Conservation (phyloP, 2,329 filamentous ascomycete genomes). For the Ustulina deusta region DNA sequence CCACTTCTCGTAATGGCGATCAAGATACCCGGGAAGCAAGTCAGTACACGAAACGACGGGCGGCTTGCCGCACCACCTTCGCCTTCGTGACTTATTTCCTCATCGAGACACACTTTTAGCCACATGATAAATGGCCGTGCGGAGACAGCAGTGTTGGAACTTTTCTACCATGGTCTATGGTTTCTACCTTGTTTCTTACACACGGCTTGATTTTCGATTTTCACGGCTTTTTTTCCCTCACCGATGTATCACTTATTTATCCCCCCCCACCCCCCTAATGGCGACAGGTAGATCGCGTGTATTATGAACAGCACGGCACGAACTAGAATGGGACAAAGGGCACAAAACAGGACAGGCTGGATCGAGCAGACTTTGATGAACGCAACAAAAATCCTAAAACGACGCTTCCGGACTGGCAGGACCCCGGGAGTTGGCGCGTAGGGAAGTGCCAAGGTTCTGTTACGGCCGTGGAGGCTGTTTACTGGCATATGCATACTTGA, state of each 20-base stretch:
- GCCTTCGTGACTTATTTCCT: constrained; percentile 2
- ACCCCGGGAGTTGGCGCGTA: constrained; percentile 13
- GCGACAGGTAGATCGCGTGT: constrained; percentile 30
- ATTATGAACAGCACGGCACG: constrained; percentile 14
- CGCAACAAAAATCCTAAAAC: constrained; percentile 1
- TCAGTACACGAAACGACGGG: background rate
- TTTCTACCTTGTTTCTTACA: background rate
- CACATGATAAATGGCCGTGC: background rate
- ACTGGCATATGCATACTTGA: constrained; percentile 16
- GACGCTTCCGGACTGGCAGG: constrained; percentile 6
- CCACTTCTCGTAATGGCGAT: constrained; percentile 14
- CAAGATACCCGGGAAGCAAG: constrained; percentile 17
- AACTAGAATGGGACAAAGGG: constrained; percentile 25
- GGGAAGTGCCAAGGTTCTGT: background rate
- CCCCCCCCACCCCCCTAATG: background rate
- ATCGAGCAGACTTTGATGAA: background rate
- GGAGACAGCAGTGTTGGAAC: background rate
- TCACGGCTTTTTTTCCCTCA: background rate
- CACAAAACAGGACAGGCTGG: constrained; percentile 15
- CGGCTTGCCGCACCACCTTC: background rate
- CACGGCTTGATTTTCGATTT: constrained; percentile 4
- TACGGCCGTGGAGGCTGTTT: background rate
- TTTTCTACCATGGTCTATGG: background rate
- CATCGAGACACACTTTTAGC: constrained; percentile 7
- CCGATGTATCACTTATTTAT: constrained; percentile 17